A percentile compares a stretch with the other conserved stretches of the same genome.
phyloP scores from a whole-genome alignment of 495 filamentous ascomycete species.

The Filosporella fistucella region DNA sequence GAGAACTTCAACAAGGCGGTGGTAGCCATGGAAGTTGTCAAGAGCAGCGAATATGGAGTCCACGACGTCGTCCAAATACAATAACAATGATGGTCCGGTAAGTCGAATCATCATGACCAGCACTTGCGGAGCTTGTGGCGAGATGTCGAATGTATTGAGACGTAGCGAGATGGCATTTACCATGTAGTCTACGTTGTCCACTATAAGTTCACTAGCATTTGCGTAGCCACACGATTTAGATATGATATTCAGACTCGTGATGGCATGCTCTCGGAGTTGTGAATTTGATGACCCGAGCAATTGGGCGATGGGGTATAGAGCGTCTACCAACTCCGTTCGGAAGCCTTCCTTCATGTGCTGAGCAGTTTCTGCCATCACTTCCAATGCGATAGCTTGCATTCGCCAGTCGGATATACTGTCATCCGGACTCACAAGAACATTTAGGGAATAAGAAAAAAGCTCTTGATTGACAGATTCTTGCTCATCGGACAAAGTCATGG shows the following conservation, averaged over 20 bases:
- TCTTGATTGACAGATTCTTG: constrained; percentile 64
- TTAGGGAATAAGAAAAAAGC: constrained; percentile 72
- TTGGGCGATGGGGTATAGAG: constrained; percentile 84
- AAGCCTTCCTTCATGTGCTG: constrained; percentile 64
- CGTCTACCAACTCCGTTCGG: constrained; percentile 81
- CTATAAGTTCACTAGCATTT: constrained; percentile 70
- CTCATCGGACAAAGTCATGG: constrained; percentile 38
- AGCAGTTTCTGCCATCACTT: constrained; percentile 69
- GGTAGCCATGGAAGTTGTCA: constrained; percentile 91
- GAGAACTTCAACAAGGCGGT: constrained; percentile 75
- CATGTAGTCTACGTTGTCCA: constrained; percentile 95
- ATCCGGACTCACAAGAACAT: constrained; percentile 51
- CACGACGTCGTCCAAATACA: constrained; percentile 88
- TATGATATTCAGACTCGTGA: constrained; percentile 76
- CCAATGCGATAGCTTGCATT: constrained; percentile 64
- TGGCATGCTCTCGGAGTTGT: constrained; percentile 73
- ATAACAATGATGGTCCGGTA: constrained; percentile 74
- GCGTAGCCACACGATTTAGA: constrained; percentile 70
- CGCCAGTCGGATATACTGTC: constrained; percentile 56
- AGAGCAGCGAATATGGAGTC: constrained; percentile 85
- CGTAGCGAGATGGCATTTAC: constrained; percentile 87
- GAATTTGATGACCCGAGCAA: constrained; percentile 70
- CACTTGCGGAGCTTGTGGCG: constrained; percentile 85
- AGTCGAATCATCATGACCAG: constrained; percentile 91
- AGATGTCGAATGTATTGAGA: constrained; percentile 86